Evolutionary conservation across 805 yeast genomes (phyloP), one percentile per base, ranked within the genome.

Genomic region (Spathaspora sp.): DNA sequence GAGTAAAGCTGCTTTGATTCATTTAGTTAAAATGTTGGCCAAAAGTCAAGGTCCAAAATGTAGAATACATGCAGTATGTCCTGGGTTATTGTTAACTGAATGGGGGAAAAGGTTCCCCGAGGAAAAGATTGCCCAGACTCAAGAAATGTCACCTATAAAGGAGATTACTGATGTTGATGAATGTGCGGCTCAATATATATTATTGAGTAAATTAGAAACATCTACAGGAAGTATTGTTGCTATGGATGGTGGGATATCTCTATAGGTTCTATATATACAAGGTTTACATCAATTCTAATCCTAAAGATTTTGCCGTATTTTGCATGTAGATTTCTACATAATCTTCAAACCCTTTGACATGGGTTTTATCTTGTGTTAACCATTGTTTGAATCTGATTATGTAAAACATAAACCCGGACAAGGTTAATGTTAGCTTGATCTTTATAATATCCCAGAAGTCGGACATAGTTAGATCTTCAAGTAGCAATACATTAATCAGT

Each of bases 341-440:
- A 48, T 76, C 82, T 57, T 80, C 84, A 5, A 69, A 60, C 5
- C 79, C 80, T 23, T 58, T 55, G 3, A 64, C 67, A 39, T 63
- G 63, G 2, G 64, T 64, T 47, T 61, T 64, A 20, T 61, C 54
- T 47, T 68, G 72, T 1, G 57, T 46, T 47, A 68, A 50, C 8
- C 66, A 49, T 55, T 75, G 79, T 38, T 63, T 64, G 3, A 69
- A 44, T 50, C 77, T 57, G 19, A 70, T 56, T 7, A 61, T 39
- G 55, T 62, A 60, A 52, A 76, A 76, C 4, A 69, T 57, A 14
- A 75, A 20, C 16, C 66, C 62, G 40, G 75, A 66, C 18, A 64
- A 44, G 8, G 69, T 53, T 5, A 72, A 56, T 17, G 64, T 53
- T 4, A 64, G 31, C 32, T 59, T 60, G 9, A 69, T 56, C 38